Evolutionary conservation across 768 basidiomycete species (phyloP).

Genomic region (Lentinula boryana): DNA sequence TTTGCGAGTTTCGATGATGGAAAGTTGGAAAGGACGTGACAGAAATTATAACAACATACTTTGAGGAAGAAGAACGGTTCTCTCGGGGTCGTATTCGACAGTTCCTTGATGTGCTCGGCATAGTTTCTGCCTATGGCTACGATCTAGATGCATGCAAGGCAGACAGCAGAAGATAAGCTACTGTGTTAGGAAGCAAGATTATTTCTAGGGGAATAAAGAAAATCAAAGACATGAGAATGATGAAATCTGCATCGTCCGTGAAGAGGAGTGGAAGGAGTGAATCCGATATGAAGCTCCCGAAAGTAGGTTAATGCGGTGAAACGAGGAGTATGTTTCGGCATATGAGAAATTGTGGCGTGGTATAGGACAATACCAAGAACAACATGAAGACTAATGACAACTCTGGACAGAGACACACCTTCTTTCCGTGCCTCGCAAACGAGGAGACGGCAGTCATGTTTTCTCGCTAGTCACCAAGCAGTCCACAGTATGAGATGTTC

Average conservation of each 20-base stretch:
- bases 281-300: too few relatives aligned
- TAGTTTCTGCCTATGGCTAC: conserved; percentile 97
- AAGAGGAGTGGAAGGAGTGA: too few relatives aligned
- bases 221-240: background rate
- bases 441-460: background rate
- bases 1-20: background rate
- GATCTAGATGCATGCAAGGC: conserved; percentile 44
- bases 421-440: background rate
- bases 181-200: too few relatives aligned
- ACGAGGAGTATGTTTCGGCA: background rate
- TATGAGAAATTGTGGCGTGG: conserved; percentile 2
- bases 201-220: background rate
- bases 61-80: conserved; percentile 99
- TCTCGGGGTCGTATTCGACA: conserved; percentile 81
- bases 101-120: conserved; percentile 84
- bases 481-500: background rate
- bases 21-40: background rate
- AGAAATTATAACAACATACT: background rate
- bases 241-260: too few relatives aligned
- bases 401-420: background rate
- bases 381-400: background rate
- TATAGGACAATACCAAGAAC: background rate
- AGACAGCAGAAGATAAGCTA: background rate
- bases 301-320: background rate
- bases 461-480: background rate